Base-by-base conservation (phyloP, 2,329 filamentous ascomycete species). In the Dothistroma pini region DNA sequence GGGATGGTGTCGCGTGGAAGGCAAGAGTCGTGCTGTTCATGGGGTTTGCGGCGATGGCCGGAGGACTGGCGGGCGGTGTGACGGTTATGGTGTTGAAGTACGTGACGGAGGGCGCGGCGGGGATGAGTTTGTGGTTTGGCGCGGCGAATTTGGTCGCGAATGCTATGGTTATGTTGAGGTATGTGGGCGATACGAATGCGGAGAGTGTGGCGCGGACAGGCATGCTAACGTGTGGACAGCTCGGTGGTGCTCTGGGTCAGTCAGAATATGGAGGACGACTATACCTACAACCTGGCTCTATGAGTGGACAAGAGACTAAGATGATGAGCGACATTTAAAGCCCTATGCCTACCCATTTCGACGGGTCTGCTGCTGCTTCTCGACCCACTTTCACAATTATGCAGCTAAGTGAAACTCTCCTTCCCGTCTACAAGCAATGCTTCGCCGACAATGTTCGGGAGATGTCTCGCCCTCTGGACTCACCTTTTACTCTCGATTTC, bases 261-360 rank as follows among this genome's bases (percentile, higher is more conserved):
- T 56, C 87, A 89, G 79, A 89, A 89, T 70, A 88, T 89, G 77
- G 87, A 89, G 73, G 86, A 89, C 68, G 86, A 89, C 70, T 89
- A 89, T 73, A 88, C 86, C 32, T 89, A 89, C 75, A 88, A 85
- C 69, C 76, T 89, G 63, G 84, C 86, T 54, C 80, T 89, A 65
- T 89, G 60, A 61, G 54, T 44, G 41, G n/a, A 14, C 41, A 4
- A 49, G 56, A 21, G 9, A 35, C 14, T 38, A 25, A 32, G 16
- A 51, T 51, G 22, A 7, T 51, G 4, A 14, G 48, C 21, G 21
- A 51, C 21, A 25, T 25, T 29, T 29, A 6, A 25, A 29, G 29
- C 21, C 22, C 16, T 12, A 21, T 14, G 14, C 4, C 41, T n/a
- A 44, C 41, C 41, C 41, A 44, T 19, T 19, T 19, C 16, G 41